Evolutionary conservation across 192 early-diverging fungal species (phyloP).

Genomic region (Lobosporangium transversale): DNA sequence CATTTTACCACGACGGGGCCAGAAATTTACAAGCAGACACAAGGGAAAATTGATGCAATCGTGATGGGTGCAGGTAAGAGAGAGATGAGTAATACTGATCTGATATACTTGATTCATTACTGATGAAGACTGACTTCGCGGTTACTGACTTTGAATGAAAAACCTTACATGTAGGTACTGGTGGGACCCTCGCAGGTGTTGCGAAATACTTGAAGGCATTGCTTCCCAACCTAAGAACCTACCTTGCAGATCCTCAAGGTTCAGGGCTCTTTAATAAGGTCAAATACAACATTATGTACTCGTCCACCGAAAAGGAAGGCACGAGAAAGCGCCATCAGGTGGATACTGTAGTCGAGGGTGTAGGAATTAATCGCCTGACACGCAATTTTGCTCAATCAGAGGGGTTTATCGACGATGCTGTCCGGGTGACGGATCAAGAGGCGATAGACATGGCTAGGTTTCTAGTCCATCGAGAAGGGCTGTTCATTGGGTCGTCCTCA

Average conservation of each 20-base stretch:
- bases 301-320: slow-evolving; percentile 88
- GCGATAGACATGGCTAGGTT: slow-evolving; percentile 91
- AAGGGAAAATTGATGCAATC: slow-evolving; percentile 79
- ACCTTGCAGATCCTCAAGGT: slow-evolving; percentile 92
- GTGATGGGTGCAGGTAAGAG: slow-evolving; percentile 84
- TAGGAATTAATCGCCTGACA: slow-evolving; percentile 95
- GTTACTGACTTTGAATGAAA: no score
- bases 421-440: slow-evolving; percentile 86
- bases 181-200: slow-evolving; percentile 93
- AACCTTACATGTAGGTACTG: slow-evolving; percentile 76
- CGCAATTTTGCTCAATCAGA: slow-evolving; percentile 79
- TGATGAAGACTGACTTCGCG: background rate
- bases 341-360: slow-evolving; percentile 97
- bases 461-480: slow-evolving; percentile 82
- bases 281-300: slow-evolving; percentile 92
- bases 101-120: background rate
- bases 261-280: slow-evolving; percentile 93
- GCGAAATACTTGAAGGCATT: slow-evolving; percentile 82
- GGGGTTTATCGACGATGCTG: slow-evolving; percentile 81
- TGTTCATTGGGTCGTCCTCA: slow-evolving; percentile 91
- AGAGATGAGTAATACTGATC: background rate
- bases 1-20: slow-evolving; percentile 90
- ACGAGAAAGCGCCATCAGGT: slow-evolving; percentile 92
- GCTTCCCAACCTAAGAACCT: slow-evolving; percentile 68
- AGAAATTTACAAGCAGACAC: slow-evolving; percentile 84